Percentiles rank a stretch among this genome's conserved stretches.
Conservation (phyloP, 139 green algal species). For the Chlorella sp. region DNA sequence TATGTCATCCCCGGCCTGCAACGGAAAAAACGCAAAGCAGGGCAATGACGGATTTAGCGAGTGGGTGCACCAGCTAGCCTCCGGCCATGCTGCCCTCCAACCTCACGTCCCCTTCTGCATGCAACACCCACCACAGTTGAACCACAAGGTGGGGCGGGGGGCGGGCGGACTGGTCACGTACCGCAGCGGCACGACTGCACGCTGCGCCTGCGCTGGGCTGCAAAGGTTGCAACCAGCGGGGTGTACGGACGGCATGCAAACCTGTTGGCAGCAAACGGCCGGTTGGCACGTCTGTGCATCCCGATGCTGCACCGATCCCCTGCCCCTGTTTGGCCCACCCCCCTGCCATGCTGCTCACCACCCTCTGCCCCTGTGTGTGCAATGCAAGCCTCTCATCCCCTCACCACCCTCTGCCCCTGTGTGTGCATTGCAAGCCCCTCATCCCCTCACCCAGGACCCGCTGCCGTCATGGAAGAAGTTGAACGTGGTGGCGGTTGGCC, state of each 20-base stretch:
- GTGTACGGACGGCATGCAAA: not conserved
- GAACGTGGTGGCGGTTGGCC: not conserved
- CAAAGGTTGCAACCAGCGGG: not conserved
- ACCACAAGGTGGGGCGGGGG: not conserved
- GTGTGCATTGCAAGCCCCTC: not conserved
- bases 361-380: no score
- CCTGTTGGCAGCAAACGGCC: not conserved
- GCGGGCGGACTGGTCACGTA: no score
- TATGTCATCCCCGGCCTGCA: constrained; percentile 29
- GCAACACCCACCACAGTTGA: not conserved
- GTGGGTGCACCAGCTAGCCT: not conserved
- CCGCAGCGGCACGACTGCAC: no score
- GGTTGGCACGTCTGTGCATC: no score
- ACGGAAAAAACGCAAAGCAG: not conserved
- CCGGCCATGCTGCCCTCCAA: not conserved
- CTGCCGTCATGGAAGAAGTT: constrained; percentile 33
- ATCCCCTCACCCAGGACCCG: not conserved
- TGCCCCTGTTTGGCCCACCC: no score
- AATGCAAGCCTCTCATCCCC: not conserved
- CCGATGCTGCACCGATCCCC: no score
- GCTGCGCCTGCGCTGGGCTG: no score
- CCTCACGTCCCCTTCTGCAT: not conserved
- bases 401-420: not conserved
- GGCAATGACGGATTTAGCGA: not conserved
- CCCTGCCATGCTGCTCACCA: not conserved